phyloP scores from a whole-genome alignment of 176 grass and related monocot genomes.

The Neostapfia colusana region DNA sequence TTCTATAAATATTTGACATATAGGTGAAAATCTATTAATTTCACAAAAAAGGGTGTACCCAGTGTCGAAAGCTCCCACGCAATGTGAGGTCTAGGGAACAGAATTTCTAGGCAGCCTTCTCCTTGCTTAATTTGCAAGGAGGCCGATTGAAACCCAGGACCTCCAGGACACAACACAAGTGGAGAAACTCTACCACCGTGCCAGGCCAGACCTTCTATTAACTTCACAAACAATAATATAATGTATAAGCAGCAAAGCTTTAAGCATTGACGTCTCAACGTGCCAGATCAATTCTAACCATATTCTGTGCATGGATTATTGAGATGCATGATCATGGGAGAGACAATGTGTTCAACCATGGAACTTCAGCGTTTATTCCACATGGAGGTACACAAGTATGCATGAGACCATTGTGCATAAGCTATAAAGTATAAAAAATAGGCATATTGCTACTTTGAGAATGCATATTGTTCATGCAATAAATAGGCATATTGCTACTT shows the following conservation, averaged over 20 bases:
- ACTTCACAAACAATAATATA: slow-evolving; percentile 6
- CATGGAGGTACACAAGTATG: not conserved
- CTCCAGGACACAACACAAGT: too few species aligned
- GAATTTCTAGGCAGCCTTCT: too few species aligned
- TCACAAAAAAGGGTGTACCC: not conserved
- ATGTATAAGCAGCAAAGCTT: not conserved
- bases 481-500: not conserved
- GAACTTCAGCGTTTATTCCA: not conserved
- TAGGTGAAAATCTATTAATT: slow-evolving; percentile 7
- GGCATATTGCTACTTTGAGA: not conserved
- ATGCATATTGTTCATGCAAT: not conserved
- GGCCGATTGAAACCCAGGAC: too few species aligned
- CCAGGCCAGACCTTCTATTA: not conserved
- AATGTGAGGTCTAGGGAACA: too few species aligned
- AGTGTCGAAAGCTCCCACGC: too few species aligned
- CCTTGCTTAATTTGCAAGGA: too few species aligned
- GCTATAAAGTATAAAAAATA: not conserved
- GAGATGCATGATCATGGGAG: not conserved
- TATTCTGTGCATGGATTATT: not conserved
- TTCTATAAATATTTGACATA: not conserved
- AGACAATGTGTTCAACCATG: not conserved
- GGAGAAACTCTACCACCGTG: too few species aligned
- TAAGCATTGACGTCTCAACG: not conserved
- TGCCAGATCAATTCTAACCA: slow-evolving; percentile 31
- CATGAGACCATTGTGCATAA: not conserved